Evolutionary conservation across 495 filamentous ascomycete species (phyloP), one percentile per base, ranked within the genome.

Genomic region (Saxophila tyrrhenica): DNA sequence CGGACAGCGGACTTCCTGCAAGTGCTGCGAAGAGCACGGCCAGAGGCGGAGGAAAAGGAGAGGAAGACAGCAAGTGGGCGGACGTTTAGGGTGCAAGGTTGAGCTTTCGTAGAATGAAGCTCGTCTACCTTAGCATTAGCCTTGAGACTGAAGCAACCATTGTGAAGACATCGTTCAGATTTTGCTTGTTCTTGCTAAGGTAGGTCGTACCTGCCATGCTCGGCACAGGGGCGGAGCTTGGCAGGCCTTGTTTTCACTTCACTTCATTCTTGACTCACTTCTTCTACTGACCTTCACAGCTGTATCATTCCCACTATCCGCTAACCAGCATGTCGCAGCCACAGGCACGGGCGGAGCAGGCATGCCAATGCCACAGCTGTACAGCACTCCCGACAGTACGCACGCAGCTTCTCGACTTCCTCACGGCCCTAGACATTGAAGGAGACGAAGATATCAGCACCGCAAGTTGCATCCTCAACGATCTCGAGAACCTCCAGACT

Each of bases 1-100:
- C 79, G 92, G 65, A 97, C 94, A 20, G 94, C 94, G 32, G 94
- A 99, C 69, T 97, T 97, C 74, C 79, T 99, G 46, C 94, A 99
- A 78, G 86, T 97, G 35, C 77, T 95, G 57, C 85, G 94, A 70
- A 77, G 94, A 77, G 89, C 92, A 50, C 72, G 92, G 65, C 87
- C 89, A 46, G 94, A 97, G 67, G 88, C 82, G 61, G 92, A 97
- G 71, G 94, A 96, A 69, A 95, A 92, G 69, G 92, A 98, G 73
- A 82, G 87, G 64, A 98, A 97, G 81, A 98, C 92, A 29, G 92
- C 94, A 24, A 96, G 88, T 71, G 92, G 92, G 57, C 82, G 92
- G 57, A 94, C 86, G 20, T 98, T 97, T 80, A 54, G 55, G 25
- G 59, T 61, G 54, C 53, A 61, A 20, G 58, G 20, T 8, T 61